These are phyloP conservation scores for Rubia yunnanensis DNA, from an alignment of 257 asterid genomes.

Conservation along the genomic window DNA sequence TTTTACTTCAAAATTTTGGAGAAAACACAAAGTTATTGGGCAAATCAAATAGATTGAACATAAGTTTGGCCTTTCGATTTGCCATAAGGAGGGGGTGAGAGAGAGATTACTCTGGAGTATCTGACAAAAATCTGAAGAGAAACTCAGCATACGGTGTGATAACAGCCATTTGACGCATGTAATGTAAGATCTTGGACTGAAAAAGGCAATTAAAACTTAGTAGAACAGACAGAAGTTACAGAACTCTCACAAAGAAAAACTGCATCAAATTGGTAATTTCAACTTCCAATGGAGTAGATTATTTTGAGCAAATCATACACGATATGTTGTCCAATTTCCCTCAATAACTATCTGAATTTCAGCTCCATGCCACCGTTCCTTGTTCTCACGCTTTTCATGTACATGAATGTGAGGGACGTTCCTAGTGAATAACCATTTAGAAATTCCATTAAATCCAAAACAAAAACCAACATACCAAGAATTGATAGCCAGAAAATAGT, in stretches of 20 bases:
- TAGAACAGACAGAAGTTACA: not conserved
- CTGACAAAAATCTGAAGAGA: slow-evolving; percentile 75
- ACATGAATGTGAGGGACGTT: slow-evolving; percentile 83
- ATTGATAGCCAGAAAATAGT: slow-evolving; percentile 9
- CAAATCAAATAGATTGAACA: slow-evolving; percentile 6
- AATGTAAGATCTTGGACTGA: slow-evolving; percentile 89
- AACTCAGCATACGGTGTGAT: slow-evolving; percentile 91
- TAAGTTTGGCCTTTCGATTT: not conserved
- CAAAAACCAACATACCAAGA: slow-evolving; percentile 4
- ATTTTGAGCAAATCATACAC: slow-evolving; percentile 36
- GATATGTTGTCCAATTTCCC: slow-evolving; percentile 90
- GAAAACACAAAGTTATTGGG: slow-evolving; percentile 11
- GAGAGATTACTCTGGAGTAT: slow-evolving; percentile 62
- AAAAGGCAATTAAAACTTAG: slow-evolving; percentile 9
- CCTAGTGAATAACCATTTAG: slow-evolving; percentile 28
- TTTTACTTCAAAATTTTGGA: slow-evolving; percentile 42
- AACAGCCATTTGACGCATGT: slow-evolving; percentile 97
- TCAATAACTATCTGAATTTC: slow-evolving; percentile 88
- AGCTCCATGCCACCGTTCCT: slow-evolving; percentile 82
- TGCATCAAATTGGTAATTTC: not conserved
- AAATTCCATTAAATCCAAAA: slow-evolving; percentile 11
- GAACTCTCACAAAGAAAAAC: not conserved
- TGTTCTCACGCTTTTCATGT: slow-evolving; percentile 57
- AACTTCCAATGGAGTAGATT: not conserved
- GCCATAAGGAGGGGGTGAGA: slow-evolving; percentile 17